Percentiles rank a stretch among this genome's conserved stretches.
phyloP scores from a whole-genome alignment of 106 monocot genomes.

The Alisma plantagoaquatica region DNA sequence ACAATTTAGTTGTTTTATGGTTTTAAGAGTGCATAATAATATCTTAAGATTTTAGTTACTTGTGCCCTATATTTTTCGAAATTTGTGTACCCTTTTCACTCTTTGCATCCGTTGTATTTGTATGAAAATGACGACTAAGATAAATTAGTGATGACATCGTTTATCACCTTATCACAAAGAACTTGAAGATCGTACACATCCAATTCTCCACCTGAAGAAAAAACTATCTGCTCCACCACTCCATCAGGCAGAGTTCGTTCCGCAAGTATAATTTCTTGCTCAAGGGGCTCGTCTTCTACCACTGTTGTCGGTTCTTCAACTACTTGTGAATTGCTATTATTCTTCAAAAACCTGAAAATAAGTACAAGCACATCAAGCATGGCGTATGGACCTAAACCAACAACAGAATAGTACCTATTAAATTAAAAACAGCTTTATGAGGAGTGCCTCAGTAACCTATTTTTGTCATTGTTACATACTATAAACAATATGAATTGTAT shows the following conservation, averaged over 20 bases:
- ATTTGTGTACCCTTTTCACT: too few relatives aligned
- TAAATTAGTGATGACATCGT: too few relatives aligned
- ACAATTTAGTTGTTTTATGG: too few relatives aligned
- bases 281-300: constrained; percentile 52
- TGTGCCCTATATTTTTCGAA: too few relatives aligned
- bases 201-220: constrained; percentile 90
- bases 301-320: constrained; percentile 45
- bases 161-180: constrained; percentile 97
- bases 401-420: background rate
- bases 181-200: constrained; percentile 91
- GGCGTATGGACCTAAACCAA: constrained; percentile 4
- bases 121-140: too few relatives aligned
- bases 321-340: constrained; percentile 46
- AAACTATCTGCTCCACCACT: constrained; percentile 70
- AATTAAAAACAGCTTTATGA: background rate
- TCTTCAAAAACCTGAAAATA: constrained; percentile 71
- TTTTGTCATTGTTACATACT: too few relatives aligned
- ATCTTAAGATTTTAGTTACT: too few relatives aligned
- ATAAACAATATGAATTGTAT: too few relatives aligned
- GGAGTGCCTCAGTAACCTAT: too few relatives aligned
- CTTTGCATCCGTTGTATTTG: too few relatives aligned
- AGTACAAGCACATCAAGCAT: too few relatives aligned
- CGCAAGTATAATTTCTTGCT: constrained; percentile 58
- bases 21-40: too few relatives aligned
- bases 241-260: constrained; percentile 74